A percentile compares a stretch with the other conserved stretches of the same genome.
Evolutionary conservation across 495 filamentous ascomycete genomes (phyloP).

Genomic region (Aspergillus baeticus): DNA sequence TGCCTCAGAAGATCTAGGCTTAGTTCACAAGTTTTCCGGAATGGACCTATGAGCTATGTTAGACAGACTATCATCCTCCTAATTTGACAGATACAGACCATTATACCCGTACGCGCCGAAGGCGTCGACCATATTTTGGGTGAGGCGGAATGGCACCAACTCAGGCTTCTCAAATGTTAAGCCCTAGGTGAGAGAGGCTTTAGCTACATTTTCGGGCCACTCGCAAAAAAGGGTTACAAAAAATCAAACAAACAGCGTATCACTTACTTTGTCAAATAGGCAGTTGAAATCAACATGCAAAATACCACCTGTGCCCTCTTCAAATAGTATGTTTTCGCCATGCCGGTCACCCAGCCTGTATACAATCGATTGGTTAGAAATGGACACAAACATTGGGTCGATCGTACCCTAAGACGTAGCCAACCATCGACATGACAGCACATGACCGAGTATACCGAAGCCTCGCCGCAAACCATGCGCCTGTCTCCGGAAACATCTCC

Average conservation of each 20-base stretch:
- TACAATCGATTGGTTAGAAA: constrained; percentile 1
- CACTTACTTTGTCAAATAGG: constrained; percentile 83
- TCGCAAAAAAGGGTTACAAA: background rate
- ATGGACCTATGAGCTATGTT: constrained; percentile 58
- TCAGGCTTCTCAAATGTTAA: constrained; percentile 94
- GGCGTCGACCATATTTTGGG: constrained; percentile 96
- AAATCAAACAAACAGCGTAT: background rate
- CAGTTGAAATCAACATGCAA: constrained; percentile 99
- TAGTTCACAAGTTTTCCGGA: constrained; percentile 86
- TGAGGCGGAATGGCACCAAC: constrained; percentile 94
- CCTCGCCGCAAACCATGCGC: constrained; percentile 88
- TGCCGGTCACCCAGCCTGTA: constrained; percentile 86
- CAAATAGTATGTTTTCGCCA: constrained; percentile 94
- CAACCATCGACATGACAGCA: constrained; percentile 97
- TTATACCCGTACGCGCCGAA: constrained; percentile 94
- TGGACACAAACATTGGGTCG: background rate
- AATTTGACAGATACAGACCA: constrained; percentile 27
- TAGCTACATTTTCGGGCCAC: background rate
- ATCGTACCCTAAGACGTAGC: constrained; percentile 76
- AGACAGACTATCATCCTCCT: background rate
- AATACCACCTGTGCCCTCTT: constrained; percentile 90
- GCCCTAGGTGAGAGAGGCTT: constrained; percentile 44
- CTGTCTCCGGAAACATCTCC: constrained; percentile 89
- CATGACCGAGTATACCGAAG: constrained; percentile 88
- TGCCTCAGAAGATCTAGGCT: constrained; percentile 80